These are phyloP conservation scores for Malassezia japonica DNA, from an alignment of 1,284 basidiomycete genomes.

Conservation along the genomic window DNA sequence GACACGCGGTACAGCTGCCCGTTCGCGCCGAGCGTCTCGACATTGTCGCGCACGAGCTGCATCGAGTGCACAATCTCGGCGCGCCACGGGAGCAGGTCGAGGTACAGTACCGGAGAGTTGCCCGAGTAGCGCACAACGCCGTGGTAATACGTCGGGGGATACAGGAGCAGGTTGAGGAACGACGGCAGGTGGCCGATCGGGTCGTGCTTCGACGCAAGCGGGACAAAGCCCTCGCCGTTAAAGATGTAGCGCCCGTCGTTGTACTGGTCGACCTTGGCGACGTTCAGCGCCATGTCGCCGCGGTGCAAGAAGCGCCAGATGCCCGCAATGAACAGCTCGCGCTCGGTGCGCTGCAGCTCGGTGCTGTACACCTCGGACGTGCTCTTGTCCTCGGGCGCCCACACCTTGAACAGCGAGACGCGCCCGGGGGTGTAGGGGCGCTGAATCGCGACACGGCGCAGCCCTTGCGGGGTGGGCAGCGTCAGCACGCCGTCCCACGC, in stretches of 20 bases:
- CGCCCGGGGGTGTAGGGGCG: slow-evolving; percentile 44
- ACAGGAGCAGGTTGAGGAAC: slow-evolving; percentile 48
- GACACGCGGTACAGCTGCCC: slow-evolving; percentile 47
- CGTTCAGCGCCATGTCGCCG: slow-evolving; percentile 50
- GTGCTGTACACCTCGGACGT: slow-evolving; percentile 30
- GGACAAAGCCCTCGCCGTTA: slow-evolving; percentile 45
- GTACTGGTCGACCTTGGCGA: slow-evolving; percentile 38
- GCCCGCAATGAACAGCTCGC: slow-evolving; percentile 45
- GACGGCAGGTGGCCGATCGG: slow-evolving; percentile 48
- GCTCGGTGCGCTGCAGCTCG: slow-evolving; percentile 37
- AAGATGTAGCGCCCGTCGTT: slow-evolving; percentile 47
- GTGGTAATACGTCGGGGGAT: slow-evolving; percentile 49
- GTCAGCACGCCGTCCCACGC: background rate
- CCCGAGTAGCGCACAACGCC: slow-evolving; percentile 40
- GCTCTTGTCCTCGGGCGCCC: slow-evolving; percentile 44
- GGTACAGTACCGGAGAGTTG: slow-evolving; percentile 34
- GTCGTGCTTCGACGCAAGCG: slow-evolving; percentile 47
- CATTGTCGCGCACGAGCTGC: slow-evolving; percentile 47
- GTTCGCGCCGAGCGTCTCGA: slow-evolving; percentile 45
- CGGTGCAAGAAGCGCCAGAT: slow-evolving; percentile 41
- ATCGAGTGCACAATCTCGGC: slow-evolving; percentile 44
- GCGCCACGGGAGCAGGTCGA: slow-evolving; percentile 46
- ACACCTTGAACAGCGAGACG: slow-evolving; percentile 48
- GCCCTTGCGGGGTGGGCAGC: background rate
- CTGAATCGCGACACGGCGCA: background rate